Percentiles rank a stretch among this genome's conserved stretches.
Conservation (phyloP, 164 flowering plant species). For the Warburgia ugandensis region DNA sequence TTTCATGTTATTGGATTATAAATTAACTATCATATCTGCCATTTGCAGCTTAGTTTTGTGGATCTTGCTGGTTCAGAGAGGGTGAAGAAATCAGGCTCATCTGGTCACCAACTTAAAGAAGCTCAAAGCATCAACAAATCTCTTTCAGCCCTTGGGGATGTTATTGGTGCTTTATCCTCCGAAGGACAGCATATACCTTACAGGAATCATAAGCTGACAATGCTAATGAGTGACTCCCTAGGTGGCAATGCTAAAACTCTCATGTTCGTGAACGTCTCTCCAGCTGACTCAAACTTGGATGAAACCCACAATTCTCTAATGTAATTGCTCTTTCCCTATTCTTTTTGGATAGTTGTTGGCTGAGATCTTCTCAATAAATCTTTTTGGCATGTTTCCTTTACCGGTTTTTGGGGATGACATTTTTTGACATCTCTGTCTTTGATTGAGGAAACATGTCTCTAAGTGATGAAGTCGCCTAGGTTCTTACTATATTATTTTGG, state of each 20-base stretch:
- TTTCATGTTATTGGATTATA: neutral
- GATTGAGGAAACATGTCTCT: neutral
- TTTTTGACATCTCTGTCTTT: neutral
- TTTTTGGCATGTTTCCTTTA: neutral
- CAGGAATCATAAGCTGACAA: slow-evolving; percentile 90
- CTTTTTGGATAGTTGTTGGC: neutral
- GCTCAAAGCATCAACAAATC: slow-evolving; percentile 99
- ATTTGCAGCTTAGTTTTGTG: slow-evolving; percentile 90
- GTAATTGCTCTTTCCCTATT: slow-evolving; percentile 35
- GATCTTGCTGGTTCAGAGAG: slow-evolving; percentile 99
- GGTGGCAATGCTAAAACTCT: slow-evolving; percentile 99
- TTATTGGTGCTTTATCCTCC: slow-evolving; percentile 85
- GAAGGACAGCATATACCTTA: slow-evolving; percentile 87
- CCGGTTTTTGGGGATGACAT: neutral
- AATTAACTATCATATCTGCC: neutral
- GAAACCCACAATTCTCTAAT: slow-evolving; percentile 81
- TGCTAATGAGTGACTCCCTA: slow-evolving; percentile 98
- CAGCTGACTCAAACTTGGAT: slow-evolving; percentile 91
- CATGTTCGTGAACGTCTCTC: slow-evolving; percentile 95
- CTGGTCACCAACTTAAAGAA: slow-evolving; percentile 88
- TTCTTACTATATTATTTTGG: no score
- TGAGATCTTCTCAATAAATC: neutral
- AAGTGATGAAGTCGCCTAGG: no score
- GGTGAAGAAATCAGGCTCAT: slow-evolving; percentile 91
- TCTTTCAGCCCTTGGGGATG: slow-evolving; percentile 97